Base-by-base conservation (phyloP, 1,284 basidiomycete species). In the Fistulina hepatica region DNA sequence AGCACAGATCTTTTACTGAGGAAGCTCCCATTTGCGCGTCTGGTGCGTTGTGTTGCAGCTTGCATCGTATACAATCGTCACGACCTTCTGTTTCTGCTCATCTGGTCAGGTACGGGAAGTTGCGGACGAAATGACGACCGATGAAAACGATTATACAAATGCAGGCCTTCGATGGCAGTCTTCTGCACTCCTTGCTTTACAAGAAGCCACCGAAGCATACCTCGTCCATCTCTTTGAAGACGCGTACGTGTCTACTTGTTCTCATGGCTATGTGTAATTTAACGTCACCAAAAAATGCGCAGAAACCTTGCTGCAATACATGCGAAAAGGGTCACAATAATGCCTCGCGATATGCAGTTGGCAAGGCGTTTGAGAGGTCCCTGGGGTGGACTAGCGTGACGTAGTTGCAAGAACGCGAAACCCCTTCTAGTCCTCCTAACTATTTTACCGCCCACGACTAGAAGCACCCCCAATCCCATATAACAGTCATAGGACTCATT, bases 241-340 rank as follows among this genome's bases (percentile, higher is more conserved):
- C 60, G 86, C 92, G 83, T 94, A 57, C 65, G 90, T 82, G 21
- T 22, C 21, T 21, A 4, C 23, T 34, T 3, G 31, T 22, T 37
- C 15, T 21, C 32, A 33, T 35, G 36, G n/a, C 20, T 23, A n/a
- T n/a, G n/a, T n/a, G n/a, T 33, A 37, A 45, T 30, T 39, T 28
- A 27, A 41, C 23, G 12, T 27, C 10, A 20, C 10, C 19, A 43
- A 22, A 20, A 13, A 10, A 11, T 19, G 34, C 12, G 2, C 49
- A 90, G 84, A 33, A 97, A 97, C 59, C 63, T 97, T 32, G 95
- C 92, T 55, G 93, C 95, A 4, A 88, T 99, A 46, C 95, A 99
- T 57, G 94, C 95, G 20, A 97, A 95, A 62, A 83, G 94, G 52
- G 95, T 99, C 10, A 99, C 95, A 6, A 84, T 99, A 52, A 97